These are phyloP conservation scores for Clarkia xantiana DNA, from an alignment of 345 rosid species.

Conservation along the genomic window DNA sequence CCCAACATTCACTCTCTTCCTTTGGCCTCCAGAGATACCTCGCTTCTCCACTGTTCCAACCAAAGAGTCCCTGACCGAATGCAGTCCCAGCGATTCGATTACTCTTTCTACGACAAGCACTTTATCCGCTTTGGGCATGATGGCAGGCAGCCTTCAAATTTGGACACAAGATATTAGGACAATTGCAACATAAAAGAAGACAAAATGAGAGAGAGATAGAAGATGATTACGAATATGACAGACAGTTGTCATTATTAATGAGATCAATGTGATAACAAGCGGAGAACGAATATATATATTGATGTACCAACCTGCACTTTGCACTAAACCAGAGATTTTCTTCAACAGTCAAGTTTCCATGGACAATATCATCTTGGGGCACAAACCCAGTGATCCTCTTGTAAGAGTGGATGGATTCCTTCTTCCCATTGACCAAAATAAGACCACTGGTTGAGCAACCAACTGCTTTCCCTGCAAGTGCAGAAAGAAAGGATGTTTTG, in stretches of 20 bases:
- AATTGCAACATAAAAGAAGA: background rate
- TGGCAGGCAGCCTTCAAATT: conserved; percentile 47
- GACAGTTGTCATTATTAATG: no score
- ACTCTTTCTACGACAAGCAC: conserved; percentile 88
- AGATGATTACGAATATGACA: background rate
- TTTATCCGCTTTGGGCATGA: conserved; percentile 50
- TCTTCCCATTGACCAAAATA: conserved; percentile 62
- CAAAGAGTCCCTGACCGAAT: conserved; percentile 61
- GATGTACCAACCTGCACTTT: conserved; percentile 41
- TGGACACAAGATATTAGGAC: background rate
- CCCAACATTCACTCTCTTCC: conserved; percentile 92
- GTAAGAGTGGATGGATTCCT: conserved; percentile 61
- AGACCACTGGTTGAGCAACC: conserved; percentile 57
- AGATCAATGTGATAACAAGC: no score
- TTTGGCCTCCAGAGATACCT: conserved; percentile 95
- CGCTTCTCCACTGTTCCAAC: conserved; percentile 95
- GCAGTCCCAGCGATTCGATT: conserved; percentile 79
- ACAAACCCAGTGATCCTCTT: conserved; percentile 84
- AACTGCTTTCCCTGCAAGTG: conserved; percentile 76
- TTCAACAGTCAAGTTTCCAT: conserved; percentile 91
- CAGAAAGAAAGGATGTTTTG: conserved; percentile 79
- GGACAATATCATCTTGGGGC: conserved; percentile 91
- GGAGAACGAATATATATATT: background rate
- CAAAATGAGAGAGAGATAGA: background rate
- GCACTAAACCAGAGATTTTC: conserved; percentile 98